Percentiles rank a stretch among this genome's conserved stretches.
These are phyloP conservation scores for Obelidium mucronatum DNA, from an alignment of 192 early-diverging fungal species.

Conservation along the genomic window DNA sequence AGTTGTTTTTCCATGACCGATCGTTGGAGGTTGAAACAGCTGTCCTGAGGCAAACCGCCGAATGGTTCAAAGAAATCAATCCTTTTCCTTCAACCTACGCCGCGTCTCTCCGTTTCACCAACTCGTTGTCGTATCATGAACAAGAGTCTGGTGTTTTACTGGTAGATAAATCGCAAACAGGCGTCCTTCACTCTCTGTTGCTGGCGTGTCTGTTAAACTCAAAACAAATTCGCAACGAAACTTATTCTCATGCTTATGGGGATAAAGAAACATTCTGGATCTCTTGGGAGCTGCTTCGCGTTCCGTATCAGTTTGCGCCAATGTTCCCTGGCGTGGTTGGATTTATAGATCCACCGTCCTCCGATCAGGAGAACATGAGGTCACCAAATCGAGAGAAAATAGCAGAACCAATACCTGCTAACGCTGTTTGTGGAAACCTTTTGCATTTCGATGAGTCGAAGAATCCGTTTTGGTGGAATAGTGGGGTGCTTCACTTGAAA, in stretches of 20 bases:
- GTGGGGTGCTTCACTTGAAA: too few relatives aligned
- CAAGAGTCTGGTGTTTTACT: constrained; percentile 71
- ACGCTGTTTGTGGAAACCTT: too few relatives aligned
- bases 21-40: not conserved
- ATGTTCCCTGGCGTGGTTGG: constrained; percentile 63
- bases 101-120: constrained; percentile 47
- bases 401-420: too few relatives aligned
- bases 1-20: constrained; percentile 67
- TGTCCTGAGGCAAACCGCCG: not conserved
- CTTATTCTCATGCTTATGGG: constrained; percentile 27
- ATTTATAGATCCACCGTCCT: too few relatives aligned
- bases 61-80: constrained; percentile 50
- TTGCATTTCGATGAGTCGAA: too few relatives aligned
- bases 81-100: constrained; percentile 54
- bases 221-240: constrained; percentile 16
- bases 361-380: too few relatives aligned
- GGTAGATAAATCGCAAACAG: constrained; percentile 60
- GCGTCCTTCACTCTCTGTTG: constrained; percentile 56
- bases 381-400: too few relatives aligned
- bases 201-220: constrained; percentile 61
- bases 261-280: constrained; percentile 69
- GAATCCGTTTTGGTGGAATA: too few relatives aligned
- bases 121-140: constrained; percentile 55
- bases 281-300: constrained; percentile 64
- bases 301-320: constrained; percentile 63